phyloP scores from a whole-genome alignment of 352 stramenopile species.

The Thalassiosira hispida region DNA sequence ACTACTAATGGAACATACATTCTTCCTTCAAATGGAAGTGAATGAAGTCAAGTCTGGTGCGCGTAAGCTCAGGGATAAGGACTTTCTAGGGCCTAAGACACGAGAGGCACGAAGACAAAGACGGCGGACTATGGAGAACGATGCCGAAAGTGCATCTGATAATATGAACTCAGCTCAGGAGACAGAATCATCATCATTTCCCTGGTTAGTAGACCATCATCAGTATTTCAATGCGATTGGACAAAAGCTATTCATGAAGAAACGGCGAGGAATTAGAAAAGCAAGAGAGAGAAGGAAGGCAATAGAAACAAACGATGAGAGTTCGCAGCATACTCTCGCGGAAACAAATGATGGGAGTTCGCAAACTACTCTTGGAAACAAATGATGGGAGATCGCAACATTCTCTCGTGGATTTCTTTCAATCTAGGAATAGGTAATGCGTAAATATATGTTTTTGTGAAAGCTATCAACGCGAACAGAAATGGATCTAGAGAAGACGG shows the following conservation, averaged over 20 bases:
- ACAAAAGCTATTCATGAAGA: background rate
- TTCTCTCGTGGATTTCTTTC: too few species aligned
- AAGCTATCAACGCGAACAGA: too few species aligned
- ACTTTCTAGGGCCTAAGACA: conserved; percentile 22
- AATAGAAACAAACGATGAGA: background rate
- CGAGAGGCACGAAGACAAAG: background rate
- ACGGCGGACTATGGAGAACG: background rate
- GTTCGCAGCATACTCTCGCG: too few species aligned
- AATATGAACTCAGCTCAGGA: background rate
- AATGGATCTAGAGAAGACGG: too few species aligned
- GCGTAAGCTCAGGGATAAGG: conserved; percentile 13
- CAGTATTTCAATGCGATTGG: background rate
- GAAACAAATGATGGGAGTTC: too few species aligned
- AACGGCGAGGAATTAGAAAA: background rate
- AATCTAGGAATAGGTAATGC: too few species aligned
- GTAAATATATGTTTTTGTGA: too few species aligned
- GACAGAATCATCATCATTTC: too few species aligned
- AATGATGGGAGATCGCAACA: too few species aligned
- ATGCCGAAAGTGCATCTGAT: background rate
- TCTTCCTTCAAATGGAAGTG: conserved; percentile 22
- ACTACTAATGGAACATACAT: conserved; percentile 10
- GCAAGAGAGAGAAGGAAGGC: background rate
- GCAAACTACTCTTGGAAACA: too few species aligned
- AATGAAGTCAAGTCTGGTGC: conserved; percentile 18
- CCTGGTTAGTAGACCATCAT: background rate